Evolutionary conservation across 192 early-diverging fungal species (phyloP).

Genomic region (Coemansia sp.): DNA sequence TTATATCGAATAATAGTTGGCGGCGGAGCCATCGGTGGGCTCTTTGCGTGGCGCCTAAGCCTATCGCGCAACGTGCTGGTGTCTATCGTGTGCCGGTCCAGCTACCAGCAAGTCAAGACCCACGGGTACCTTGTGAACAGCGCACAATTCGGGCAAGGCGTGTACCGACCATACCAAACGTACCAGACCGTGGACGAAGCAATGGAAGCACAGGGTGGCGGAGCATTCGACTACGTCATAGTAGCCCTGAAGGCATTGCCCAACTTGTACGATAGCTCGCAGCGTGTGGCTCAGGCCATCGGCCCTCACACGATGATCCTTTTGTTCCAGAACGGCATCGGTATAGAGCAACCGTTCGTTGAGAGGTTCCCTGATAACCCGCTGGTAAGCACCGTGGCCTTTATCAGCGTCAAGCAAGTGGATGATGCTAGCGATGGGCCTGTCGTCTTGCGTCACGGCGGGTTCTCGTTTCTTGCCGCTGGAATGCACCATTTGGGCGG

Average conservation of each 20-base stretch:
- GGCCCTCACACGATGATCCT: slow-evolving; percentile 29
- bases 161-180: slow-evolving; percentile 25
- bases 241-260: slow-evolving; percentile 52
- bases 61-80: slow-evolving; percentile 26
- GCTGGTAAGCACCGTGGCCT: slow-evolving; percentile 42
- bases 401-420: slow-evolving; percentile 43
- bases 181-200: slow-evolving; percentile 42
- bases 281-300: slow-evolving; percentile 22
- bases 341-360: slow-evolving; percentile 41
- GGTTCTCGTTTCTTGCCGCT: slow-evolving; percentile 44
- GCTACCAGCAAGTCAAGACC: slow-evolving; percentile 28
- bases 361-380: slow-evolving; percentile 22
- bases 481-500: slow-evolving; percentile 21
- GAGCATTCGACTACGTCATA: slow-evolving; percentile 44
- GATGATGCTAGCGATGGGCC: not conserved
- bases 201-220: slow-evolving; percentile 15
- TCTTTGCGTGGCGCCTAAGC: slow-evolving; percentile 49
- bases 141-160: slow-evolving; percentile 28
- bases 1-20: slow-evolving; percentile 25
- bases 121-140: slow-evolving; percentile 34
- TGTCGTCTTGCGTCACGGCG: slow-evolving; percentile 32
- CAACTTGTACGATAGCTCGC: slow-evolving; percentile 47
- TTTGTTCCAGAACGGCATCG: slow-evolving; percentile 47
- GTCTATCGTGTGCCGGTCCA: slow-evolving; percentile 48
- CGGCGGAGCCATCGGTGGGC: slow-evolving; percentile 47